Base-by-base conservation (phyloP, 2,329 filamentous ascomycete genomes). In the Diaporthe sp. region DNA sequence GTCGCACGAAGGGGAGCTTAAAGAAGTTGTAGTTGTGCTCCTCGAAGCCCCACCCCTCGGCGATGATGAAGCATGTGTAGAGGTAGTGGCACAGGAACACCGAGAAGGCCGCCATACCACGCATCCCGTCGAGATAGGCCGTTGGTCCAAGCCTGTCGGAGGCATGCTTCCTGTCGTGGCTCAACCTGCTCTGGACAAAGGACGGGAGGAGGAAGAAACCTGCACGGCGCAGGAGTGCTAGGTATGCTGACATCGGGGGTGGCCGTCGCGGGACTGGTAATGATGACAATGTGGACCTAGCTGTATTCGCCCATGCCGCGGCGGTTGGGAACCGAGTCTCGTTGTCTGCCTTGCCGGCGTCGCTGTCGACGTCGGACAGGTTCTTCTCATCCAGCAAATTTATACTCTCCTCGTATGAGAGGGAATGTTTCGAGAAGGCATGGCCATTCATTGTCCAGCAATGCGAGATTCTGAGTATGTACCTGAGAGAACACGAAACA, bases 61-160 rank as follows among this genome's bases (percentile, higher is more conserved):
- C 85, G 76, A 90, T 87, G 79, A 79, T 80, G 80, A 88, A 89
- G 76, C 82, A 83, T 51, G 88, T 88, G 79, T 90, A 91, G 68
- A 84, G 85, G 78, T 87, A 89, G 80, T 91, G 89, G 77, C 88
- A 91, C 80, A 90, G 87, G 80, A 87, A 88, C 75, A 91, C 89
- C 74, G 88, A 84, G 42, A 90, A 83, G 7, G 88, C 88, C 51
- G 88, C 89, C 17, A 90, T 79, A 19, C 89, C 89, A 75, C 89
- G 86, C 84, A 91, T 87, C 75, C 89, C 89, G 77, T 91, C 89
- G 61, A 91, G 87, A 77, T 91, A 90, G 10, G 89, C 85, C 12
- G 89, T 91, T 22, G 89, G 88, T 47, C 84, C 80, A n/a, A 87
- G 81, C 63, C 84, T 84, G 32, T 84, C 80, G 6, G 82, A 80